These are phyloP conservation scores for Rhodotorula babjevae DNA, from an alignment of 768 basidiomycete genomes.

Conservation along the genomic window DNA sequence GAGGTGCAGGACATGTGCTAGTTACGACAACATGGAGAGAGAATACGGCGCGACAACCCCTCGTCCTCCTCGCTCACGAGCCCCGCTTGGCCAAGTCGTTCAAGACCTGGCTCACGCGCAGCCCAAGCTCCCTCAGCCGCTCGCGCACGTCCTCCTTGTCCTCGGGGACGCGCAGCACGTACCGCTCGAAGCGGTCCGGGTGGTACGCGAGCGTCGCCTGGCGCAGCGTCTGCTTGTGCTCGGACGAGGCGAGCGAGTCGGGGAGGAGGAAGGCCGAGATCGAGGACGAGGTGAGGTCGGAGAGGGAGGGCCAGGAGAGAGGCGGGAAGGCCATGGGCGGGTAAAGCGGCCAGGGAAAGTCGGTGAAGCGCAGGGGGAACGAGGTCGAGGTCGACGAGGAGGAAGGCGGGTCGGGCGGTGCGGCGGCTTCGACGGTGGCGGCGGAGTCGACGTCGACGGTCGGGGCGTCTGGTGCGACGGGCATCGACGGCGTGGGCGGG, in stretches of 20 bases:
- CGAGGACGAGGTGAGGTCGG: conserved; percentile 15
- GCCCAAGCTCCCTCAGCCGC: conserved; percentile 37
- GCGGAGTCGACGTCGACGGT: background rate
- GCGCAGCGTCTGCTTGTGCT: conserved; percentile 31
- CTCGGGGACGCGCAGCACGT: conserved; percentile 29
- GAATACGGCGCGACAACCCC: background rate
- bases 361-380: conserved; percentile 30
- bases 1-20: background rate
- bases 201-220: conserved; percentile 42
- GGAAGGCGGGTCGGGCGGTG: background rate
- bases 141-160: conserved; percentile 34
- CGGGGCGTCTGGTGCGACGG: background rate
- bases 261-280: conserved; percentile 30
- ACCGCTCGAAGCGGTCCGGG: conserved; percentile 42
- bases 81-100: conserved; percentile 29
- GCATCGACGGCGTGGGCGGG: background rate
- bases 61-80: background rate
- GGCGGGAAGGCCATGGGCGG: conserved; percentile 32
- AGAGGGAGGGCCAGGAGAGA: conserved; percentile 25
- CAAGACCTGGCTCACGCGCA: conserved; percentile 29
- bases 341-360: conserved; percentile 41
- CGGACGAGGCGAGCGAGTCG: conserved; percentile 5
- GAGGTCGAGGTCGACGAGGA: background rate
- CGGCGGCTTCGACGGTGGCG: background rate
- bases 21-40: conserved; percentile 10